Evolutionary conservation across 1,284 basidiomycete genomes (phyloP), one percentile per base, ranked within the genome.

Genomic region (Cryptococcus neoformans): DNA sequence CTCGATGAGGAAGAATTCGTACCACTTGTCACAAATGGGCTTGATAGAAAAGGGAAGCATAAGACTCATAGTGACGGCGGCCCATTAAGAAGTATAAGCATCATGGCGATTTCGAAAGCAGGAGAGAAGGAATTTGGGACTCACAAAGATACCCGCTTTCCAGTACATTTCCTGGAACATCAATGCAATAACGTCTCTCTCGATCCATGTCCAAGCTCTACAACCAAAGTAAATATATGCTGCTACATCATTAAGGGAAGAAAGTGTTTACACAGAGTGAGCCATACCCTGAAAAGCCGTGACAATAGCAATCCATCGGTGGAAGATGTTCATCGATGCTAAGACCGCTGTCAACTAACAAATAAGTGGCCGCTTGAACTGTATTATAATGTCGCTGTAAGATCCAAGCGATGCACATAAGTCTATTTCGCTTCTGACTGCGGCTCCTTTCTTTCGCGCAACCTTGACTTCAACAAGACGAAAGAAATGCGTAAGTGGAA

Each of bases 1-100:
- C 8, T 60, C 40, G 16, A 67, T 35, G 28, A 72, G 53, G 58
- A 69, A 72, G 35, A 62, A n/a, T 55, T 72, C 69, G 56, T 72
- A 72, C 46, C 49, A 55, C 2, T 46, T 34, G 5, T 57, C 16
- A 1, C 69, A 60, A 17, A 69, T 7, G 9, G 64, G 55, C 36
- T 56, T 58, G 50, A 69, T 54, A 1, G 67, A 67, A 10, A 68
- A 52, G 0, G 64, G 60, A 45, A 65, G 52, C 9, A 67, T 36
- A 6, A 65, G 36, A 5, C 49, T 42, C 62, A 69, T 66, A 12
- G 46, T 47, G 34, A 67, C 46, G 12, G 59, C 57, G 1, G 62
- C 65, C 64, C 63, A n/a, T 10, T 14, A 34, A 10, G 12, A 10
- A 12, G 21, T 39, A 44, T 38, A 44, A 11, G 35, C 11, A n/a